phyloP scores from a whole-genome alignment of 2,329 filamentous ascomycete species.

The Cadophora luteo-olivacea region DNA sequence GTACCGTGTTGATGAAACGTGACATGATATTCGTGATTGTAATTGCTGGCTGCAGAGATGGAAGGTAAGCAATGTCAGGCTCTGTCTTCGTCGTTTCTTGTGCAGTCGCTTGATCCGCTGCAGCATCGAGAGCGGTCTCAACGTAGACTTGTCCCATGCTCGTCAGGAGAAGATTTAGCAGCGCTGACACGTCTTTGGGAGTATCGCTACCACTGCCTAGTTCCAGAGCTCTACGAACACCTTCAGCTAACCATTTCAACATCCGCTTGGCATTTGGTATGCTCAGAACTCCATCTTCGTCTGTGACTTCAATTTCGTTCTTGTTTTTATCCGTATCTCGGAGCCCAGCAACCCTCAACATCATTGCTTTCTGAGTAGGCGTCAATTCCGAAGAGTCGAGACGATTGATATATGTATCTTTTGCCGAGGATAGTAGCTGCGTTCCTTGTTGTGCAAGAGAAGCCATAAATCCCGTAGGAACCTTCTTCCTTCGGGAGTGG shows the following conservation, averaged over 20 bases:
- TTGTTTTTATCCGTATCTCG: slow-evolving; percentile 77
- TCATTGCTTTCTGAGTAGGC: slow-evolving; percentile 85
- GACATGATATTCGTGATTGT: slow-evolving; percentile 93
- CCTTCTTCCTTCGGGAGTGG: slow-evolving; percentile 86
- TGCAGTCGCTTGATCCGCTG: slow-evolving; percentile 73
- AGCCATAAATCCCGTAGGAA: slow-evolving; percentile 89
- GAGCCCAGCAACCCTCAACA: slow-evolving; percentile 86
- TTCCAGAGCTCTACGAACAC: slow-evolving; percentile 88
- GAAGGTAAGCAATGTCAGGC: slow-evolving; percentile 86
- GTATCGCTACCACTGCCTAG: slow-evolving; percentile 88
- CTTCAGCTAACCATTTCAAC: slow-evolving; percentile 97
- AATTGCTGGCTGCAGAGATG: slow-evolving; percentile 79
- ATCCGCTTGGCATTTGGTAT: slow-evolving; percentile 94
- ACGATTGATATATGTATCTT: slow-evolving; percentile 88
- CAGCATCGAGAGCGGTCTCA: slow-evolving; percentile 71
- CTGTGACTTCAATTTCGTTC: slow-evolving; percentile 87
- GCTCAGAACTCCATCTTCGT: slow-evolving; percentile 85
- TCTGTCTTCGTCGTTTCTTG: slow-evolving; percentile 84
- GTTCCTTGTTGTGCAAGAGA: slow-evolving; percentile 89
- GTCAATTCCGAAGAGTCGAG: slow-evolving; percentile 90
- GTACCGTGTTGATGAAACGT: slow-evolving; percentile 86
- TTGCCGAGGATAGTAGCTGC: slow-evolving; percentile 84
- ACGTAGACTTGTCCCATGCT: slow-evolving; percentile 87
- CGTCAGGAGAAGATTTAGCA: slow-evolving; percentile 82
- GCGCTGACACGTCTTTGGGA: slow-evolving; percentile 87